phyloP scores from a whole-genome alignment of 2,329 filamentous ascomycete species.

The Penicillium sp. region DNA sequence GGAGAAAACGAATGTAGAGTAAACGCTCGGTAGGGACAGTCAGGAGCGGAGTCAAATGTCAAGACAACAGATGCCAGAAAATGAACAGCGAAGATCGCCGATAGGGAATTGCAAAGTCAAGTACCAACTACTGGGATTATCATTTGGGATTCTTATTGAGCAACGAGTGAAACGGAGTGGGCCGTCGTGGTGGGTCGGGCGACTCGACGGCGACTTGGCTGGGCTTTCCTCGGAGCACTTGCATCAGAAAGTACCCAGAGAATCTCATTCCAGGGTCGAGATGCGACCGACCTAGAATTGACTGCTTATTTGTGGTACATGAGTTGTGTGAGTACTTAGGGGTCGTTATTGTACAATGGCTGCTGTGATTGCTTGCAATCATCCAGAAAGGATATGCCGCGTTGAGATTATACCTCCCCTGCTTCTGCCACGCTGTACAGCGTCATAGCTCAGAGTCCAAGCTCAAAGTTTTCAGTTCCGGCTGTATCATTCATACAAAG shows the following conservation, averaged over 20 bases:
- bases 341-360: not conserved
- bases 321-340: not conserved
- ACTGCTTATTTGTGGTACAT: not conserved
- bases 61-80: not conserved
- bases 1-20: not conserved
- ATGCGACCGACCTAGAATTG: not conserved
- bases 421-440: not conserved
- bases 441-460: not conserved
- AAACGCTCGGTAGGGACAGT: not conserved
- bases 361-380: not conserved
- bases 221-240: slow-evolving; percentile 1
- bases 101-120: not conserved
- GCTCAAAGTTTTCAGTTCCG: not conserved
- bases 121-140: not conserved
- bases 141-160: not conserved
- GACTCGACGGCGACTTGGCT: slow-evolving; percentile 3
- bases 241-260: not conserved
- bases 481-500: not conserved
- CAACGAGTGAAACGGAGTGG: slow-evolving; percentile 18
- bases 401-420: not conserved
- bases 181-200: slow-evolving; percentile 6
- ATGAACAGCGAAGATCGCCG: not conserved
- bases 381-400: not conserved
- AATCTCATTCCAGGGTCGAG: not conserved
- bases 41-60: not conserved